Percentiles rank a stretch among this genome's conserved stretches.
Conservation (phyloP, 768 basidiomycete species). For the Porphyrellus cyaneotinctus region DNA sequence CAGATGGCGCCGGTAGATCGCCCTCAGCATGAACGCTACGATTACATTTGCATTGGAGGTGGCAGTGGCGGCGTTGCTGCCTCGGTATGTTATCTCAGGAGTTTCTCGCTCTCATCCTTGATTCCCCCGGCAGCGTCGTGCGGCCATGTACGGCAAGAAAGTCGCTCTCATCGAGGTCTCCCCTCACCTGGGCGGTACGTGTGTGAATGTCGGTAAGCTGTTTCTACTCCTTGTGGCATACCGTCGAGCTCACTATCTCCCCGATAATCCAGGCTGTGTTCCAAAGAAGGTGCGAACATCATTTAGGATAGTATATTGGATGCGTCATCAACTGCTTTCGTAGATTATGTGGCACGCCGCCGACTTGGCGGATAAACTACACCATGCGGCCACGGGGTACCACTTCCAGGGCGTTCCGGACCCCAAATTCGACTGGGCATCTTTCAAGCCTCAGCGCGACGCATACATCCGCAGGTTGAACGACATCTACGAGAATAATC, state of each 20-base stretch:
- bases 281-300: constrained; percentile 76
- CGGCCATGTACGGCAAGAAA: constrained; percentile 88
- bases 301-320: not conserved
- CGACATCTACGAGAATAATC: constrained; percentile 87
- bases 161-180: constrained; percentile 84
- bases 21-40: constrained; percentile 65
- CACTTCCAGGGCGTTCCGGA: constrained; percentile 57
- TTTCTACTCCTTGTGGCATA: not conserved
- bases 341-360: constrained; percentile 99
- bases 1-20: constrained; percentile 72
- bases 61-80: constrained; percentile 91
- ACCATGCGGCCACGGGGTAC: constrained; percentile 69
- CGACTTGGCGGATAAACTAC: constrained; percentile 81
- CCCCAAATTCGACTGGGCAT: constrained; percentile 80
- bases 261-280: constrained; percentile 67
- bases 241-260: constrained; percentile 2
- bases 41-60: constrained; percentile 86
- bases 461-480: constrained; percentile 90
- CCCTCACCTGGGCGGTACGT: constrained; percentile 83
- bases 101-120: not conserved
- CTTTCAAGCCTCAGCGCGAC: constrained; percentile 92
- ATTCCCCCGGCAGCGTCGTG: constrained; percentile 63
- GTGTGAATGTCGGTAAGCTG: constrained; percentile 90
- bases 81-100: constrained; percentile 52
- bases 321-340: not conserved